Percentiles rank a stretch among this genome's conserved stretches.
phyloP scores from a whole-genome alignment of 257 asterid genomes.

The Nicotiana benthamiana region DNA sequence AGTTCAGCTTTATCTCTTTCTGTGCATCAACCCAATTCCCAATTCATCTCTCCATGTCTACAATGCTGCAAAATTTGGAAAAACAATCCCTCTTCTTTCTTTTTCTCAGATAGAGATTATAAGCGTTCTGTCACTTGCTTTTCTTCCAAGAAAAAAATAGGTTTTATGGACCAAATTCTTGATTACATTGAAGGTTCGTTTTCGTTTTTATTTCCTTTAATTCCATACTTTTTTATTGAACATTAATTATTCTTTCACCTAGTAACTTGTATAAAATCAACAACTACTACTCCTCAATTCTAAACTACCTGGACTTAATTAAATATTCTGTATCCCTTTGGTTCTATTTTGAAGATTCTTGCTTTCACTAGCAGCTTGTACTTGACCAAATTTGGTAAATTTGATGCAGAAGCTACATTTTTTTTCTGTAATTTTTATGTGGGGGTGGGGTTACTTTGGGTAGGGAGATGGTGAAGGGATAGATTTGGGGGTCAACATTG shows the following conservation, averaged over 20 bases:
- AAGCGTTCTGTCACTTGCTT: constrained; percentile 50
- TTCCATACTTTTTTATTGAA: background rate
- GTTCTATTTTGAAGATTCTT: background rate
- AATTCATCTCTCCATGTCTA: background rate
- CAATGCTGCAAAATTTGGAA: background rate
- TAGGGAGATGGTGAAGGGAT: background rate
- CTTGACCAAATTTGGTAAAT: background rate
- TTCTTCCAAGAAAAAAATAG: constrained; percentile 72
- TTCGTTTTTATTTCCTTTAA: background rate
- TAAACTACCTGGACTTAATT: background rate
- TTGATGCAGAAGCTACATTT: background rate
- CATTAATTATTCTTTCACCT: background rate
- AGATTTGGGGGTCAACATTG: background rate
- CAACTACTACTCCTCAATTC: background rate
- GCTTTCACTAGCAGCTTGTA: background rate
- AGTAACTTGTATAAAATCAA: background rate
- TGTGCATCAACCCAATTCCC: background rate
- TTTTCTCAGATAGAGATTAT: constrained; percentile 2
- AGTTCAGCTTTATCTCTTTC: constrained; percentile 1
- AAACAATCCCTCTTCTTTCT: background rate
- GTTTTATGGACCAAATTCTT: constrained; percentile 87
- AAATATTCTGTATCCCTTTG: background rate
- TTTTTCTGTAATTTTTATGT: background rate
- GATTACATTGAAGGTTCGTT: constrained; percentile 81
- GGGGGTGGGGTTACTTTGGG: background rate